Conservation (phyloP, 768 basidiomycete genomes). For the Leccinum pellstonianum region DNA sequence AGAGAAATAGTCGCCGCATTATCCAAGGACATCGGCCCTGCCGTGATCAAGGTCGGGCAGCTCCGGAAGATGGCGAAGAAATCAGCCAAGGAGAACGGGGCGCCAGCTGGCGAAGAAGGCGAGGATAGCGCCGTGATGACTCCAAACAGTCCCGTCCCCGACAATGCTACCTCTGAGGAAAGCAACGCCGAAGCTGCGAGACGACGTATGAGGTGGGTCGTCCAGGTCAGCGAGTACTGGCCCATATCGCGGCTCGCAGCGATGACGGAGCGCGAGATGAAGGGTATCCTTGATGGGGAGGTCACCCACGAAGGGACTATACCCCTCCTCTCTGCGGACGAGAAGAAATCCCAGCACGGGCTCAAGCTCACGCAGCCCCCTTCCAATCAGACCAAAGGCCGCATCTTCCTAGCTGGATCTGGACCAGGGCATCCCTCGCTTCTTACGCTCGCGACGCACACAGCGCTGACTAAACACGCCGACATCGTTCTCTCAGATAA, state of each 20-base stretch:
- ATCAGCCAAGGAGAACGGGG: slow-evolving; percentile 11
- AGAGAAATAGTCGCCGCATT: slow-evolving; percentile 80
- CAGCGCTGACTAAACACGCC: slow-evolving; percentile 73
- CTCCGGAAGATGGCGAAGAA: slow-evolving; percentile 58
- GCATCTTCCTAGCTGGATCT: slow-evolving; percentile 90
- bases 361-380: slow-evolving; percentile 18
- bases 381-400: slow-evolving; percentile 42
- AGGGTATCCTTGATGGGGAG: slow-evolving; percentile 50
- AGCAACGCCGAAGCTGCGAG: slow-evolving; percentile 45
- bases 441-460: slow-evolving; percentile 84
- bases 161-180: slow-evolving; percentile 27
- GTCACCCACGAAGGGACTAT: slow-evolving; percentile 12
- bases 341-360: slow-evolving; percentile 32
- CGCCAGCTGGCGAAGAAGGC: slow-evolving; percentile 37
- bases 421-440: slow-evolving; percentile 95
- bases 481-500: slow-evolving; percentile 95
- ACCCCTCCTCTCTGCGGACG: slow-evolving; percentile 32
- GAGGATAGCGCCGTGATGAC: slow-evolving; percentile 57
- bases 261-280: slow-evolving; percentile 69
- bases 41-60: slow-evolving; percentile 70
- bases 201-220: slow-evolving; percentile 88
- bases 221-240: slow-evolving; percentile 97
- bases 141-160: slow-evolving; percentile 68
- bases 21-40: slow-evolving; percentile 68
- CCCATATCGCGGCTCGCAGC: slow-evolving; percentile 71